phyloP scores from a whole-genome alignment of 2,329 filamentous ascomycete genomes.

The Fusarium humuli region DNA sequence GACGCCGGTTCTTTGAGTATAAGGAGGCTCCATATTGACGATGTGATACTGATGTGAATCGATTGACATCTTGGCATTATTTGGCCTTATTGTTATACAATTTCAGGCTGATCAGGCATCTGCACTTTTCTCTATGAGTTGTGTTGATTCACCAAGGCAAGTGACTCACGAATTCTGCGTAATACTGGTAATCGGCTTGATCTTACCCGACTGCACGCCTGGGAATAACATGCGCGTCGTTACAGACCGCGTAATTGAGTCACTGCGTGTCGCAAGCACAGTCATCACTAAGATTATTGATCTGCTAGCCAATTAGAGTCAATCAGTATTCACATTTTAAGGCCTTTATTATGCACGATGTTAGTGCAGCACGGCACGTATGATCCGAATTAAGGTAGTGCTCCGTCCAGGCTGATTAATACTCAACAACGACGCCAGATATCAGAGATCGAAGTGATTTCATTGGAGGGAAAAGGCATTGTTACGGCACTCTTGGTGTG shows the following conservation, averaged over 20 bases:
- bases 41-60: not conserved
- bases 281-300: not conserved
- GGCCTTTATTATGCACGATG: not conserved
- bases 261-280: constrained; percentile 11
- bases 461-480: constrained; percentile 8
- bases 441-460: not conserved
- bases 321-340: not conserved
- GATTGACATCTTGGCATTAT: not conserved
- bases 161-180: constrained; percentile 11
- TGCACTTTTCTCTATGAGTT: not conserved
- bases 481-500: not conserved
- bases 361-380: constrained; percentile 4
- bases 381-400: constrained; percentile 3
- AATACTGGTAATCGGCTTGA: constrained; percentile 6
- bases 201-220: constrained; percentile 11
- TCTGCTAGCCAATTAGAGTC: not conserved
- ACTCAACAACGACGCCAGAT: not conserved
- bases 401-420: constrained; percentile 3
- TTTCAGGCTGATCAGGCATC: not conserved
- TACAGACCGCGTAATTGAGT: constrained; percentile 19
- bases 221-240: not conserved
- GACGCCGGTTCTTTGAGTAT: constrained; percentile 17
- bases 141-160: not conserved
- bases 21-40: constrained; percentile 19
- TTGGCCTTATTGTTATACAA: constrained; percentile 2